These are phyloP conservation scores for Novymonas esmeraldas DNA, from an alignment of 208 protist genomes.

Conservation along the genomic window DNA sequence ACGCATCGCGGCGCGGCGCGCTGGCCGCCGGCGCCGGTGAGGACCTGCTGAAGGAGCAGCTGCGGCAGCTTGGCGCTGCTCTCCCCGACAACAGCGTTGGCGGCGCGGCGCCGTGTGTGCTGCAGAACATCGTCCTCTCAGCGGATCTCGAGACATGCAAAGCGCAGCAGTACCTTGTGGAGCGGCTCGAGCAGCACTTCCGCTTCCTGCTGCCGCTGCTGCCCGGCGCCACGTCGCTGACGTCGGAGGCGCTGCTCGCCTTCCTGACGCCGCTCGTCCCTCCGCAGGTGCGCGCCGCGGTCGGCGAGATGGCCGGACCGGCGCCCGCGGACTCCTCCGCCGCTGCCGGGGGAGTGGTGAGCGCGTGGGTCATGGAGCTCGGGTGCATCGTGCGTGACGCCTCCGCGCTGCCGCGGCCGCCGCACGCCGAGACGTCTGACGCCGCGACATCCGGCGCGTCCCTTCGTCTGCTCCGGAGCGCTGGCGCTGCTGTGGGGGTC, in stretches of 20 bases:
- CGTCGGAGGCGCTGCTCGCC: slow-evolving; percentile 26
- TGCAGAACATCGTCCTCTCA: slow-evolving; percentile 25
- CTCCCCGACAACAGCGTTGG: slow-evolving; percentile 39
- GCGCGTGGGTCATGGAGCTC: slow-evolving; percentile 42
- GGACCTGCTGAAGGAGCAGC: slow-evolving; percentile 49
- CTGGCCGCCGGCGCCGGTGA: slow-evolving; percentile 51
- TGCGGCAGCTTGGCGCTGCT: slow-evolving; percentile 23
- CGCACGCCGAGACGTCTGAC: background rate
- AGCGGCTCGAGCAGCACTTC: slow-evolving; percentile 46
- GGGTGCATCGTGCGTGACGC: slow-evolving; percentile 42
- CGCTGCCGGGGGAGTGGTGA: slow-evolving; percentile 13
- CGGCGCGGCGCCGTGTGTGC: slow-evolving; percentile 23
- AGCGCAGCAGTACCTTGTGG: slow-evolving; percentile 41
- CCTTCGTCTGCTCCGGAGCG: slow-evolving; percentile 4
- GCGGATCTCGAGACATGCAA: slow-evolving; percentile 19
- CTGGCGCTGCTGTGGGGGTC: background rate
- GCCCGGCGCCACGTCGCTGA: slow-evolving; percentile 49
- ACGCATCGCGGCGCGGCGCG: slow-evolving; percentile 9
- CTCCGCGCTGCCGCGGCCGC: slow-evolving; percentile 1
- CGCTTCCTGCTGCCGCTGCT: slow-evolving; percentile 74
- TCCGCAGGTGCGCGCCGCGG: slow-evolving; percentile 17
- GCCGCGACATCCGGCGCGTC: background rate
- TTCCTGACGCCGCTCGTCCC: slow-evolving; percentile 36
- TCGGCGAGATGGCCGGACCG: background rate
- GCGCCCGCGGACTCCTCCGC: background rate